Percentiles rank a stretch among this genome's conserved stretches.
phyloP scores from a whole-genome alignment of 1,284 basidiomycete genomes.

The Coniophora puteana region DNA sequence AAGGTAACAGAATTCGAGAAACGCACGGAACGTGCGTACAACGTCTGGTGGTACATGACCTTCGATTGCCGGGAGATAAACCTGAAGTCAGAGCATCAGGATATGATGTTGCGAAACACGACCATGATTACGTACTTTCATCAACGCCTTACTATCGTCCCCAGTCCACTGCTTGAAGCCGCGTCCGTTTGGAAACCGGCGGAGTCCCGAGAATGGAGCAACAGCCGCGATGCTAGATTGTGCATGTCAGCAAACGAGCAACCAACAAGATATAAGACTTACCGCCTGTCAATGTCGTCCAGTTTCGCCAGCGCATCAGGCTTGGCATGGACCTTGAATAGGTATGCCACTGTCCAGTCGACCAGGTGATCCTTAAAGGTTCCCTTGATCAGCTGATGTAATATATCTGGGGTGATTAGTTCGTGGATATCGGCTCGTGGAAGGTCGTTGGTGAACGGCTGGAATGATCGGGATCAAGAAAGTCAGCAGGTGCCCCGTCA shows the following conservation, averaged over 20 bases:
- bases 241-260: no score
- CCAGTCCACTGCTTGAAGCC: constrained; percentile 9
- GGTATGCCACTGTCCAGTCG: not conserved
- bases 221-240: constrained; percentile 6
- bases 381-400: constrained; percentile 6
- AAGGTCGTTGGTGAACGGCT: constrained; percentile 8
- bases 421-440: constrained; percentile 8
- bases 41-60: not conserved
- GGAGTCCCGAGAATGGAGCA: constrained; percentile 1
- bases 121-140: constrained; percentile 6
- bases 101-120: not conserved
- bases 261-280: no score
- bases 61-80: not conserved
- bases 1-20: no score
- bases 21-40: no score
- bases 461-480: not conserved
- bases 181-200: constrained; percentile 7
- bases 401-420: constrained; percentile 4
- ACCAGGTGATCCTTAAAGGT: constrained; percentile 4
- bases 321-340: no score
- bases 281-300: no score
- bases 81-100: constrained; percentile 1
- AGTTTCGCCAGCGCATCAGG: no score
- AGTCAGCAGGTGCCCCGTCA: not conserved
- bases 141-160: constrained; percentile 7